phyloP scores from a whole-genome alignment of 805 yeast species.

The Candida ulmi region DNA sequence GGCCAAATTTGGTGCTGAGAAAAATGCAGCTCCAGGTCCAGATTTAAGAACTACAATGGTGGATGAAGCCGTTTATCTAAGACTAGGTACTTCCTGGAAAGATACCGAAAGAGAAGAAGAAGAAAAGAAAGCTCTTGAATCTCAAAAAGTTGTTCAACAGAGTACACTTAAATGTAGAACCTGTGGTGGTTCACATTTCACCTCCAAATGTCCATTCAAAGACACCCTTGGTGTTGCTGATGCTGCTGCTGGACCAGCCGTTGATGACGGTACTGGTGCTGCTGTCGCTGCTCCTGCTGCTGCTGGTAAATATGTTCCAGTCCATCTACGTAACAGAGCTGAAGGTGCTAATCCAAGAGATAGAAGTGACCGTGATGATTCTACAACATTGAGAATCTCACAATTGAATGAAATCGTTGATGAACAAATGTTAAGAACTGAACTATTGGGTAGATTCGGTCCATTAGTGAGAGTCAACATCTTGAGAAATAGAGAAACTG shows the following conservation, averaged over 20 bases:
- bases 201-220: constrained; percentile 93
- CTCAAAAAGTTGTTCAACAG: constrained; percentile 40
- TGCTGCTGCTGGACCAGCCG: constrained; percentile 25
- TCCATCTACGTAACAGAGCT: constrained; percentile 44
- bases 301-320: constrained; percentile 56
- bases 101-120: constrained; percentile 71
- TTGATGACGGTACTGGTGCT: constrained; percentile 19
- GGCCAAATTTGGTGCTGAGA: constrained; percentile 84
- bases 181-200: constrained; percentile 93
- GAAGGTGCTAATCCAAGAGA: constrained; percentile 31
- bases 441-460: constrained; percentile 65
- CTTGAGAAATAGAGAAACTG: constrained; percentile 88
- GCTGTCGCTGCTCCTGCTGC: constrained; percentile 34
- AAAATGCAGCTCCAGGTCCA: constrained; percentile 72
- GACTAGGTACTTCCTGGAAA: constrained; percentile 73
- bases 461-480: constrained; percentile 69
- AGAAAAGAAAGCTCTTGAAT: constrained; percentile 41
- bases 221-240: constrained; percentile 63
- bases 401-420: constrained; percentile 83
- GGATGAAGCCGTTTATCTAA: constrained; percentile 77
- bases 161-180: constrained; percentile 69
- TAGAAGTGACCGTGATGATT: constrained; percentile 70
- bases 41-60: constrained; percentile 82
- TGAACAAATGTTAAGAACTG: constrained; percentile 72
- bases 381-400: constrained; percentile 82